Conservation (phyloP, 192 early-diverging fungal species). For the Obelidium mucronatum region DNA sequence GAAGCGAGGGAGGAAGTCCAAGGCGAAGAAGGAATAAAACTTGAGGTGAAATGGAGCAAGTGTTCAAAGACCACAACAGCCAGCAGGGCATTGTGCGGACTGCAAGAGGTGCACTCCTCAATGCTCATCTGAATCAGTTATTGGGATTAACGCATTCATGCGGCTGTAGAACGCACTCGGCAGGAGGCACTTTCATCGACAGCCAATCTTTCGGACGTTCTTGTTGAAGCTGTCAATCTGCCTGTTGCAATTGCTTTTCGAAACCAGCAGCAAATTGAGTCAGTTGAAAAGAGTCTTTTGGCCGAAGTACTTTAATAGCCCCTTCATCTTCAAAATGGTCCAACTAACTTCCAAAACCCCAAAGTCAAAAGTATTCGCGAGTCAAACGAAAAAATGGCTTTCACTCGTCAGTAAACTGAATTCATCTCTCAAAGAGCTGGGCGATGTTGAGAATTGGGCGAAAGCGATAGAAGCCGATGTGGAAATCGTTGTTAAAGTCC, state of each 20-base stretch:
- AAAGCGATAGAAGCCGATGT: slow-evolving; percentile 85
- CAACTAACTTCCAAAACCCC: background rate
- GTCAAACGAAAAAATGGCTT: slow-evolving; percentile 82
- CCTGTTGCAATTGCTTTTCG: slow-evolving; percentile 64
- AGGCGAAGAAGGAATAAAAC: background rate
- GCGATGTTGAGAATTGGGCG: slow-evolving; percentile 88
- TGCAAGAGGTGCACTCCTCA: no score
- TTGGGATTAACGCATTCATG: no score
- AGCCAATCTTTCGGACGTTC: slow-evolving; percentile 66
- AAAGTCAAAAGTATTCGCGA: slow-evolving; percentile 27
- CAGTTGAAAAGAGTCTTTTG: slow-evolving; percentile 21
- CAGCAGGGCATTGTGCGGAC: background rate
- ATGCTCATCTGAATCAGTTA: no score
- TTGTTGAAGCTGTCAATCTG: slow-evolving; percentile 65
- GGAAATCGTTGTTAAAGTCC: slow-evolving; percentile 23
- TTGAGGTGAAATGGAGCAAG: background rate
- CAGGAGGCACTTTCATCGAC: no score
- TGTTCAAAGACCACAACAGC: background rate
- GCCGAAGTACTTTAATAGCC: background rate
- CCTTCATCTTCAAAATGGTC: background rate
- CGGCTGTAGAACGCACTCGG: no score
- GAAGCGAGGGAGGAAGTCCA: background rate
- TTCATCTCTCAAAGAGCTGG: slow-evolving; percentile 84
- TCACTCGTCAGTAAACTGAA: slow-evolving; percentile 78
- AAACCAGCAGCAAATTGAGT: slow-evolving; percentile 72